Evolutionary conservation across 371 early-diverging fungal genomes (phyloP), one percentile per base, ranked within the genome.

Genomic region (Apophysomyces sp.): DNA sequence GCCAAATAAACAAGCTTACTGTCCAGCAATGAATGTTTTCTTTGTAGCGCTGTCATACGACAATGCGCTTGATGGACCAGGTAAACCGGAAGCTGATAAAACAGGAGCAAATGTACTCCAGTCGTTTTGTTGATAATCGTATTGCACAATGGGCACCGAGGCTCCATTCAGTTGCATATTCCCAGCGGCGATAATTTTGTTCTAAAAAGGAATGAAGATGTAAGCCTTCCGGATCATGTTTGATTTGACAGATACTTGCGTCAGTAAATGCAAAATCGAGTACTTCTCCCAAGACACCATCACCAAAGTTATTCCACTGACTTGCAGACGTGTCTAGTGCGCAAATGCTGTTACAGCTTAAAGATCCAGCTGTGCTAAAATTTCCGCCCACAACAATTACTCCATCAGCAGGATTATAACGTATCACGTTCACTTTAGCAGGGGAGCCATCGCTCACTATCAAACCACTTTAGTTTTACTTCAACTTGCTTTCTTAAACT

Each of bases 311-410:
- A 21, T 63, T 73, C 82, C 82, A 82, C 57, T 78, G 79, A 36
- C 68, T 49, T n/a, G 32, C 70, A 0, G 6, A 59, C 2, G 69
- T 63, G 39, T 71, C 66, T 1, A 82, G 57, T 1, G 62, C 44
- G 58, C 88, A 88, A 7, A 88, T 57, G 15, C 65, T 62, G 13
- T 74, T 41, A 30, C 88, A 88, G 0, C 52, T 28, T n/a, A 83
- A 41, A 1, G 64, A 69, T 0, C 81, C 86, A n/a, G 83, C 72
- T 1, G 76, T 73, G 6, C 68, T 72, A 60, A 88, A 88, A 27
- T 74, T 74, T 8, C 88, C 88, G n/a, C 76, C 87, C 4, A 88
- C 61, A 26, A 84, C 41, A 7, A 86, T 65, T 15, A 55, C 27
- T 0, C 62, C 57, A 27, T 64, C 63, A 9, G 67, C 57, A 3